Evolutionary conservation across 192 early-diverging fungal genomes (phyloP).

Genomic region (Backusella macrospora): DNA sequence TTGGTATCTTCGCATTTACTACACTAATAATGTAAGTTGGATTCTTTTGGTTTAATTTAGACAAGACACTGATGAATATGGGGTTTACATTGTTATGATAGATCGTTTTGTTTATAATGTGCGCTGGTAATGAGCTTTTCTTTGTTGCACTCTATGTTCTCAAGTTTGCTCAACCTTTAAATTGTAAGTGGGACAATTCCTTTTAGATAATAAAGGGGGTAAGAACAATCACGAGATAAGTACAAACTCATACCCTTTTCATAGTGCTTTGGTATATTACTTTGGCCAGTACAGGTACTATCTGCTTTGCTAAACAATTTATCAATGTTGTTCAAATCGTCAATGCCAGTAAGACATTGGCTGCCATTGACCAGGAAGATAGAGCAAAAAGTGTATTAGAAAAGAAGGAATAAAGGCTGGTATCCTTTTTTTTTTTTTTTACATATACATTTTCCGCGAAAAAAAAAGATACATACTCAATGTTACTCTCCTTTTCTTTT

Average conservation of each 20-base stretch:
- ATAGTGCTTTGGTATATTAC: slow-evolving; percentile 31
- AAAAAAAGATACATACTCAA: background rate
- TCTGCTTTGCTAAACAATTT: slow-evolving; percentile 87
- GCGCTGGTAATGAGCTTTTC: slow-evolving; percentile 89
- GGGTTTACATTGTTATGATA: slow-evolving; percentile 30
- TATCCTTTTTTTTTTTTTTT: slow-evolving; percentile 6
- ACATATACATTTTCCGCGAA: background rate
- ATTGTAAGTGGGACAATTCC: slow-evolving; percentile 27
- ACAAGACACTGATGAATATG: background rate
- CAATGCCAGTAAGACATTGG: slow-evolving; percentile 81
- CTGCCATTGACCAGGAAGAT: slow-evolving; percentile 66
- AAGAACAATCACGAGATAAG: background rate
- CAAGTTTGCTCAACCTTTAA: slow-evolving; percentile 31
- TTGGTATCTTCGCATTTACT: slow-evolving; percentile 86
- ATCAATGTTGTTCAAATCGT: slow-evolving; percentile 94
- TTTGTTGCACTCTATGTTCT: slow-evolving; percentile 90
- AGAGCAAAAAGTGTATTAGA: slow-evolving; percentile 16
- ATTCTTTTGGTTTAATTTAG: background rate
- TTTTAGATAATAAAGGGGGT: background rate
- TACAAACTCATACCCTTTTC: background rate
- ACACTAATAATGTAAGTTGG: slow-evolving; percentile 76
- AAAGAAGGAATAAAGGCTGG: slow-evolving; percentile 14
- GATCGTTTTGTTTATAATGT: slow-evolving; percentile 88
- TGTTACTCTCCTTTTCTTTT: background rate
- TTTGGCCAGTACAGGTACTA: slow-evolving; percentile 59